A percentile compares a stretch with the other conserved stretches of the same genome.
These are phyloP conservation scores for Protomyces inundatus DNA, from an alignment of 1,139 yeast species.

Conservation along the genomic window DNA sequence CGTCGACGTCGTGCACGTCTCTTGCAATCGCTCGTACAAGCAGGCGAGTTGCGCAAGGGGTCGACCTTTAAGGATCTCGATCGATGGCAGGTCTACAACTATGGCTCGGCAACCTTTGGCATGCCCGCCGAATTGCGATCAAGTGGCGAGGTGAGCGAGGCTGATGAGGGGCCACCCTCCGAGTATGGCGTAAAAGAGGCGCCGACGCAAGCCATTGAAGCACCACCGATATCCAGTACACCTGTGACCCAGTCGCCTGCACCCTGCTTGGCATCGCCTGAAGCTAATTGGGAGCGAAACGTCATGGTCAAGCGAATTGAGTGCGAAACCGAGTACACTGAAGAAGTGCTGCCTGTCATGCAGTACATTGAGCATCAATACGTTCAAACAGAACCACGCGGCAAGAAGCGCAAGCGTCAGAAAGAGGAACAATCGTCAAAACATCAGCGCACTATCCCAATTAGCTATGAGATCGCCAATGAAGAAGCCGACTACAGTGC, in stretches of 20 bases:
- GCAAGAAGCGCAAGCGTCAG: conserved; percentile 2
- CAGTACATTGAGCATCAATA: conserved; percentile 11
- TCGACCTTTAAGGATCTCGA: conserved; percentile 17
- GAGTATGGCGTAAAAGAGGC: not conserved
- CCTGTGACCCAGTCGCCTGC: not conserved
- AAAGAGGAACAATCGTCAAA: not conserved
- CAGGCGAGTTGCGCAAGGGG: conserved; percentile 9
- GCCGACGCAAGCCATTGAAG: not conserved
- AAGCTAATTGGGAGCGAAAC: conserved; percentile 14
- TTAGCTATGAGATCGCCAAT: not conserved
- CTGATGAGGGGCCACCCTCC: not conserved
- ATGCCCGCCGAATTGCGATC: not conserved
- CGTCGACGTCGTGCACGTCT: conserved; percentile 2
- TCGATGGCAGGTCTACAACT: not conserved
- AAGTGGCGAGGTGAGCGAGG: not conserved
- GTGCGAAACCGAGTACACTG: conserved; percentile 9
- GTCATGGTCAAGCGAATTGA: conserved; percentile 15
- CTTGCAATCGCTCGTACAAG: conserved; percentile 6
- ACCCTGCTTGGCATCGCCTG: conserved; percentile 1
- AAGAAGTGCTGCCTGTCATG: conserved; percentile 4
- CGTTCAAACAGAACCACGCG: not conserved
- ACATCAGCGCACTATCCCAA: not conserved
- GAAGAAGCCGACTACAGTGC: conserved; percentile 4
- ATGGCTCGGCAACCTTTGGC: not conserved
- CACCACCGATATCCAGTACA: not conserved